Percentiles rank a stretch among this genome's conserved stretches.
phyloP scores from a whole-genome alignment of 257 asterid genomes.

The Forsythia viridissima region DNA sequence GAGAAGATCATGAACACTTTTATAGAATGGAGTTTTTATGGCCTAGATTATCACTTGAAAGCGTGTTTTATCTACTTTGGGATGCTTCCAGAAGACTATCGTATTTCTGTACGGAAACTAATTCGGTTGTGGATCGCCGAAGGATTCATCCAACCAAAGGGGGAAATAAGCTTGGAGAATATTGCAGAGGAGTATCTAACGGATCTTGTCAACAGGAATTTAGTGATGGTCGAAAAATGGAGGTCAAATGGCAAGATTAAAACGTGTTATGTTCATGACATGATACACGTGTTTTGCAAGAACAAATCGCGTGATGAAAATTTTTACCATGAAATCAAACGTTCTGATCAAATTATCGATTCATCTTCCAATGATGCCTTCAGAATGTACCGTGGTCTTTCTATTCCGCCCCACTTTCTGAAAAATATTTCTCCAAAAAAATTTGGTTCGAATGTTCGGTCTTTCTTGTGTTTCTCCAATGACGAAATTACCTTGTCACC shows the following conservation, averaged over 20 bases:
- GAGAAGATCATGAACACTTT: conserved; percentile 21
- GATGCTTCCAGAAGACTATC: conserved; percentile 31
- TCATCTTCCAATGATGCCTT: not conserved
- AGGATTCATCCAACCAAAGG: conserved; percentile 21
- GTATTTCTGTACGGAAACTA: conserved; percentile 28
- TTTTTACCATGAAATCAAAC: conserved; percentile 37
- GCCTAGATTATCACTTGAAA: conserved; percentile 32
- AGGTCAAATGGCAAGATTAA: conserved; percentile 29
- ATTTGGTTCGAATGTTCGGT: conserved; percentile 32
- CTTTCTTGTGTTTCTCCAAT: conserved; percentile 36
- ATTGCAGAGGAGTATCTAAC: conserved; percentile 32
- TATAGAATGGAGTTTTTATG: conserved; percentile 32
- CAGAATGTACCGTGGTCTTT: conserved; percentile 31
- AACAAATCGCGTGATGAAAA: conserved; percentile 13
- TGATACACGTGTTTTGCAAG: conserved; percentile 30
- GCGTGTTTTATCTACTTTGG: conserved; percentile 23
- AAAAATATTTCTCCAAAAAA: conserved; percentile 22
- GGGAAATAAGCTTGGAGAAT: conserved; percentile 12
- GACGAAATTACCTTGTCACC: conserved; percentile 25
- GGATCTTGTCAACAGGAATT: conserved; percentile 31
- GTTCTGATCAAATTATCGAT: conserved; percentile 12
- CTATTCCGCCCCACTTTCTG: conserved; percentile 34
- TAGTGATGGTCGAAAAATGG: conserved; percentile 24
- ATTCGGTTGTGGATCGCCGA: conserved; percentile 40
- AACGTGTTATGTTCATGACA: conserved; percentile 30